Evolutionary conservation across 768 basidiomycete species (phyloP), one percentile per base, ranked within the genome.

Genomic region (Termitomyces sp.): DNA sequence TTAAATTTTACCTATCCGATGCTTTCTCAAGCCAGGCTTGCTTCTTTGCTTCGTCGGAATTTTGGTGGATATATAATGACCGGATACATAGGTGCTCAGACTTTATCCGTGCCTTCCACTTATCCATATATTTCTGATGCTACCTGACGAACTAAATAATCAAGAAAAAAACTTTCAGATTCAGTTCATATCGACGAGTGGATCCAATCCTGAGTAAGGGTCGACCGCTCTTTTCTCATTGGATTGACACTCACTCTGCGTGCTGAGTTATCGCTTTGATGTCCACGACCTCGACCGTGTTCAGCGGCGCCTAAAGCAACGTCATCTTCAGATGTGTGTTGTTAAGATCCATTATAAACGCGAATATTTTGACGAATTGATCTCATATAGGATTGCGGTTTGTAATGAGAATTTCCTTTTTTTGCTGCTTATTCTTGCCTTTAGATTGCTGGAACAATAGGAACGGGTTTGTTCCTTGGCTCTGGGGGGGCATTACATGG

Each of bases 251-350:
- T 40, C 12, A 36, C 6, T 18, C 20, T 16, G 10, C 10, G 5
- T 30, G 14, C 23, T 18, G 2, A 75, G 77, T 32, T 75, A 75
- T 70, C 74, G 77, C 49, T 82, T 87, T 61, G 82, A 86, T 63
- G 78, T 74, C n/a, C 77, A 81, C 57, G 85, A 87, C 68, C 73
- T 86, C 50, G 89, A 91, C 67, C 79, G 76, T 33, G 87, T 91
- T 6, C 88, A 91, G 65, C 81, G 89, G 32, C 81, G 82, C 40
- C 79, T 91, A 38, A 84, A 88, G 72, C 87, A 89, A 71, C 83
- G 88, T 32, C 88, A 90, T 82, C 84, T 88, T 14, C 89, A 90
- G 69, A 91, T 91, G 88, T 85, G 66, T 55, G 82, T 72, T 57
- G 38, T 50, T 47, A 23, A 16, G 23, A 18, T 26, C 47, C 46